Evolutionary conservation across 495 filamentous ascomycete genomes (phyloP).

Genomic region (Neurospora africana): DNA sequence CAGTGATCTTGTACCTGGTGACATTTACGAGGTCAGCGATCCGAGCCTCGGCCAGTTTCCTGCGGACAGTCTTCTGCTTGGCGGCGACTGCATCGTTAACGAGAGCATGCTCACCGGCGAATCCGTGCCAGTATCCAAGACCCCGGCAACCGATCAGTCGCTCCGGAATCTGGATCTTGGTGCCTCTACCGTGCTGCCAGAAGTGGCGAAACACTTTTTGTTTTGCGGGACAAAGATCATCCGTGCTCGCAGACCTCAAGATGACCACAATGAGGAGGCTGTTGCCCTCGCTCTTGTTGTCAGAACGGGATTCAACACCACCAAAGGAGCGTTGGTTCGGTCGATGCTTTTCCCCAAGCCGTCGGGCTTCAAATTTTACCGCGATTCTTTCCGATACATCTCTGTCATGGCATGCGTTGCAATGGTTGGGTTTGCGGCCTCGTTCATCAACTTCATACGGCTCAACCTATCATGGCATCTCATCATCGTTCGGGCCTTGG

Average conservation of each 20-base stretch:
- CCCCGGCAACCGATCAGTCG: conserved; percentile 72
- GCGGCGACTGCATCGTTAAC: conserved; percentile 96
- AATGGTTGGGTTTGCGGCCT: conserved; percentile 74
- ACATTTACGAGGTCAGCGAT: conserved; percentile 96
- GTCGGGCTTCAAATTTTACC: conserved; percentile 95
- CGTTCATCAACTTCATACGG: conserved; percentile 84
- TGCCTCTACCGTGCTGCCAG: conserved; percentile 66
- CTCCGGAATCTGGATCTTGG: conserved; percentile 62
- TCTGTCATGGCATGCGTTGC: conserved; percentile 94
- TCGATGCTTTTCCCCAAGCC: conserved; percentile 99
- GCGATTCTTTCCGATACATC: conserved; percentile 96
- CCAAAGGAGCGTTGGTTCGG: conserved; percentile 89
- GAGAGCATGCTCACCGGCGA: conserved; percentile 99
- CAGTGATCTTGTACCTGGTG: conserved; percentile 83
- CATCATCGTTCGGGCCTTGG: conserved; percentile 83
- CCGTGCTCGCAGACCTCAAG: conserved; percentile 76
- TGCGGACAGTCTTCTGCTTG: conserved; percentile 82
- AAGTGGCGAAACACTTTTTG: conserved; percentile 76
- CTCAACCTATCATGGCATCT: conserved; percentile 74
- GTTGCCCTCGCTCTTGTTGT: conserved; percentile 86
- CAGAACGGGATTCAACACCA: conserved; percentile 92
- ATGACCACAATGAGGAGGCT: conserved; percentile 72
- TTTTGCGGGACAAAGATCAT: conserved; percentile 96
- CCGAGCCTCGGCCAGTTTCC: conserved; percentile 89
- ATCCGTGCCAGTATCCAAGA: conserved; percentile 93